Percentiles rank a stretch among this genome's conserved stretches.
Conservation (phyloP, 23 red algal species). For the Gracilaria gracilis region DNA sequence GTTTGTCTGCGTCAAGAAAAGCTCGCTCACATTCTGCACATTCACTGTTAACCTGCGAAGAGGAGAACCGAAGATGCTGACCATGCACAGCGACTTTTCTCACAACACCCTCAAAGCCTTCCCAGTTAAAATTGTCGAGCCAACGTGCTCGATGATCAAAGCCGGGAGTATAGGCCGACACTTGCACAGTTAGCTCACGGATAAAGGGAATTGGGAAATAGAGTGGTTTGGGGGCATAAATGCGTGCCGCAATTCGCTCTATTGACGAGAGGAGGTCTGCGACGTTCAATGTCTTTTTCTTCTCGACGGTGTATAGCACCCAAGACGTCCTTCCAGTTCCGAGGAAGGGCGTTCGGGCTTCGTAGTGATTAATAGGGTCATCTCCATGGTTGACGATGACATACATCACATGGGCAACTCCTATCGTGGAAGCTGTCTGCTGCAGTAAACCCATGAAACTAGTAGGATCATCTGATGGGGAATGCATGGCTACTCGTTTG, state of each 20-base stretch:
- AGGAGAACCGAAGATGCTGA: slow-evolving; percentile 42
- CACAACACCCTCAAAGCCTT: slow-evolving; percentile 46
- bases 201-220: slow-evolving; percentile 68
- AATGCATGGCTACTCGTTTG: slow-evolving; percentile 38
- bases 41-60: slow-evolving; percentile 58
- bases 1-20: slow-evolving; percentile 43
- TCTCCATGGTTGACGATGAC: slow-evolving; percentile 48
- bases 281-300: slow-evolving; percentile 12
- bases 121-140: slow-evolving; percentile 58
- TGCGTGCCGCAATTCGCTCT: slow-evolving; percentile 57
- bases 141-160: slow-evolving; percentile 67
- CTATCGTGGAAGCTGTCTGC: slow-evolving; percentile 27
- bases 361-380: slow-evolving; percentile 13
- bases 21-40: slow-evolving; percentile 47
- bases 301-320: slow-evolving; percentile 44
- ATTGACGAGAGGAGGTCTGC: slow-evolving; percentile 28
- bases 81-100: slow-evolving; percentile 35
- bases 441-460: slow-evolving; percentile 32
- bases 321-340: slow-evolving; percentile 28
- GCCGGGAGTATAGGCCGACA: slow-evolving; percentile 61
- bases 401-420: slow-evolving; percentile 32
- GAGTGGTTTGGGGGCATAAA: slow-evolving; percentile 57
- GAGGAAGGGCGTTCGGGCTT: slow-evolving; percentile 10
- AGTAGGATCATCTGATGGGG: slow-evolving; percentile 21
- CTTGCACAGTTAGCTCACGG: slow-evolving; percentile 22